phyloP scores from a whole-genome alignment of 768 basidiomycete species.

The Amanita brunnescens region DNA sequence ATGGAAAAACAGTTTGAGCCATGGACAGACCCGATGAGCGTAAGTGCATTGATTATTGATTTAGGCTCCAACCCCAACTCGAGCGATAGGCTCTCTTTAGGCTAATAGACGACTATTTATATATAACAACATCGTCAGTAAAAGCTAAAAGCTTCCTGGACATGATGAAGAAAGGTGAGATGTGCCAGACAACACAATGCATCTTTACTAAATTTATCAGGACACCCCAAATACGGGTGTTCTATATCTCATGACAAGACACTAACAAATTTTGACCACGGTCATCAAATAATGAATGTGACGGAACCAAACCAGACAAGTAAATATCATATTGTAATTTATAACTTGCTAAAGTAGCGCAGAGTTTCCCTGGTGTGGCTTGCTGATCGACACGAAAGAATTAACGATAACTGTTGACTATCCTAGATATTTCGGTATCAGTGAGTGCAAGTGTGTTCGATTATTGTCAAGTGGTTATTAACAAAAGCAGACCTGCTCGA shows the following conservation, averaged over 20 bases:
- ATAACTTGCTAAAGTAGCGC: neutral
- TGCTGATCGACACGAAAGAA: constrained; percentile 63
- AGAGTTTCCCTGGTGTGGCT: constrained; percentile 96
- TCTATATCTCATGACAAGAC: constrained; percentile 87
- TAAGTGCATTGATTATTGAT: constrained; percentile 26
- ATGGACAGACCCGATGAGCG: constrained; percentile 55
- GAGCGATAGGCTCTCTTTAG: constrained; percentile 60
- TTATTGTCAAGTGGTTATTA: neutral
- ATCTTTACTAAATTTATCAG: constrained; percentile 23
- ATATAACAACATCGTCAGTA: constrained; percentile 58
- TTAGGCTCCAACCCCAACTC: neutral
- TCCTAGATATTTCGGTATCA: constrained; percentile 49
- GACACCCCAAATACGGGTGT: constrained; percentile 93
- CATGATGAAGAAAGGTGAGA: constrained; percentile 63
- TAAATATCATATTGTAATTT: constrained; percentile 10
- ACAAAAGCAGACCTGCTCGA: constrained; percentile 47
- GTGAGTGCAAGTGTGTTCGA: constrained; percentile 29
- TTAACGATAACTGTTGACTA: constrained; percentile 80
- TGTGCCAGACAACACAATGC: neutral
- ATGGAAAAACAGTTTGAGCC: constrained; percentile 55
- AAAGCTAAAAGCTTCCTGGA: constrained; percentile 64
- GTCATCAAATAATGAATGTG: constrained; percentile 43
- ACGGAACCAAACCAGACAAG: constrained; percentile 37
- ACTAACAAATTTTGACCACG: constrained; percentile 74
- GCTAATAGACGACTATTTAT: constrained; percentile 92